Conservation (phyloP, 78 protist species). For the Neovahlkampfia damariscottae region DNA sequence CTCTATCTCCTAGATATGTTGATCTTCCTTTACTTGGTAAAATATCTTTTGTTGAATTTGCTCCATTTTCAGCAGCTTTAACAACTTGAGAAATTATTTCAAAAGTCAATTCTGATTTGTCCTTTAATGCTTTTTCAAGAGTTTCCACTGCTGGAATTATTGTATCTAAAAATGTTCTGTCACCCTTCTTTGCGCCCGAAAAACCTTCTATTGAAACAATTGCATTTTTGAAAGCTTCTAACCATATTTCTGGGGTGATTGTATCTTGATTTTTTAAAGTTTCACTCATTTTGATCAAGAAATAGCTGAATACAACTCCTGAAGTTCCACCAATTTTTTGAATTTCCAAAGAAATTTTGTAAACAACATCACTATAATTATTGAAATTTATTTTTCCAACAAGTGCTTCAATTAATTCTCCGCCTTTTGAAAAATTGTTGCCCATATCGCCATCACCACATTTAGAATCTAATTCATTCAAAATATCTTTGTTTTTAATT, state of each 20-base stretch:
- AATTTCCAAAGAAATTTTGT: background rate
- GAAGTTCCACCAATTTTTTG: slow-evolving; percentile 2
- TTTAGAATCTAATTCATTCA: background rate
- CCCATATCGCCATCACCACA: slow-evolving; percentile 34
- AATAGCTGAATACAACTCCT: background rate
- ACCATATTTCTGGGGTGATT: background rate
- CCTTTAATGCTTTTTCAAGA: background rate
- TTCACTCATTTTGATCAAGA: background rate
- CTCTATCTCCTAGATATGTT: background rate
- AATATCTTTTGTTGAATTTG: background rate
- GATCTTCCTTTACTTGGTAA: background rate
- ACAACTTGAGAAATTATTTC: too few species aligned
- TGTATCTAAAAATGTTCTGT: slow-evolving; percentile 24
- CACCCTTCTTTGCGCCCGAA: slow-evolving; percentile 9
- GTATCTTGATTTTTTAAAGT: slow-evolving; percentile 1
- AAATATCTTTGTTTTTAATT: background rate
- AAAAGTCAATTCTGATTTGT: background rate
- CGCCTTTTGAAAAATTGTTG: background rate
- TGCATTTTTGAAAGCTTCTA: background rate
- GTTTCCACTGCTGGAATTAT: background rate
- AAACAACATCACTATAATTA: background rate
- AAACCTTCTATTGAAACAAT: background rate
- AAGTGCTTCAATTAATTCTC: background rate
- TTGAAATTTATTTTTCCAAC: background rate
- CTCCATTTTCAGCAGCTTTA: background rate